Percentiles rank a stretch among this genome's conserved stretches.
Evolutionary conservation across 495 filamentous ascomycete genomes (phyloP).

Genomic region (Penicillium desertorum): DNA sequence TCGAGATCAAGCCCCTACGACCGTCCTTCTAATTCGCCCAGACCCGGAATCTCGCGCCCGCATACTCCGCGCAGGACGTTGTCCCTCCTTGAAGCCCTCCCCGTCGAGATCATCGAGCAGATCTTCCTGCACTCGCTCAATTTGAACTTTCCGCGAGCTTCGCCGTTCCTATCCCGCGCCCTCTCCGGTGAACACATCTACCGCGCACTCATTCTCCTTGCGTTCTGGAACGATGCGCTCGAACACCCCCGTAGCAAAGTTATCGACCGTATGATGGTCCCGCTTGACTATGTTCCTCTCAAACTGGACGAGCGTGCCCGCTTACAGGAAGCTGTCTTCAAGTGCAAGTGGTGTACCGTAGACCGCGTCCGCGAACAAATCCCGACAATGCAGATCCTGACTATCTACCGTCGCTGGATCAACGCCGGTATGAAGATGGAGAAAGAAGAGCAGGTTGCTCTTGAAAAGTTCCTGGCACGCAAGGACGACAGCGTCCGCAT

Average conservation of each 20-base stretch:
- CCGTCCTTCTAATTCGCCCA: constrained; percentile 8
- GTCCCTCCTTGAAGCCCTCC: constrained; percentile 50
- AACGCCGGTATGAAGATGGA: constrained; percentile 30
- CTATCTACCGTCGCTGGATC: constrained; percentile 37
- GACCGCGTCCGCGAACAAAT: constrained; percentile 32
- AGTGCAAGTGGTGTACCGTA: constrained; percentile 42
- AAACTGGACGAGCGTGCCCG: constrained; percentile 19
- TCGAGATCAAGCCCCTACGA: constrained; percentile 8
- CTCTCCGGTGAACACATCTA: constrained; percentile 47
- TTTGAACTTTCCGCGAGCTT: constrained; percentile 46
- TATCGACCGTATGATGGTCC: constrained; percentile 33
- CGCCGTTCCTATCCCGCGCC: constrained; percentile 35
- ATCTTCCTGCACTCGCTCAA: constrained; percentile 55
- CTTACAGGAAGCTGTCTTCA: constrained; percentile 37
- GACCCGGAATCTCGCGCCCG: not conserved
- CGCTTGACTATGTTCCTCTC: constrained; percentile 35
- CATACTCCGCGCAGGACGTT: constrained; percentile 15
- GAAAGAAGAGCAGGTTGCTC: constrained; percentile 12
- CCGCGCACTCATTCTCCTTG: constrained; percentile 38
- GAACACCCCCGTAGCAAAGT: constrained; percentile 4
- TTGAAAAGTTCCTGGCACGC: constrained; percentile 29
- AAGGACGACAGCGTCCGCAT: constrained; percentile 11
- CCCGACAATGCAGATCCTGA: constrained; percentile 36
- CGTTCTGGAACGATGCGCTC: constrained; percentile 39
- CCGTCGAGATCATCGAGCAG: constrained; percentile 53